Base-by-base conservation (phyloP, 2,329 filamentous ascomycete species). In the Alternaria sp. region DNA sequence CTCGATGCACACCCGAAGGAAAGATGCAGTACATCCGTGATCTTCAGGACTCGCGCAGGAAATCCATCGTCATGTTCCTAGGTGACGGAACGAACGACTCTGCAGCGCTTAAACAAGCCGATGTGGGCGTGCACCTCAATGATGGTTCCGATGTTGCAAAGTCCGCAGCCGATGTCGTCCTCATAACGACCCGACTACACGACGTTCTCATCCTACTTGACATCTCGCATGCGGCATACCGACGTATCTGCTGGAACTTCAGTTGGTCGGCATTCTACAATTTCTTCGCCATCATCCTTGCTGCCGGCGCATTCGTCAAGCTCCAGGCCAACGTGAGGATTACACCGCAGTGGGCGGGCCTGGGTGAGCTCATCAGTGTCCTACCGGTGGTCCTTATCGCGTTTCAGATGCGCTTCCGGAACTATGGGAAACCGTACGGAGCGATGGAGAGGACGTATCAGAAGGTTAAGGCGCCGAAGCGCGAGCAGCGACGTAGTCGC, bases 41-140 rank as follows among this genome's bases (percentile, higher is more conserved):
- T 3, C 62, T 83, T 1, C 77, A 78, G 26, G 46, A 40, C 36
- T 40, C 64, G 5, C 49, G 58, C 1, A 54, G 54, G 2, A 66
- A 56, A 23, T 40, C 36, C n/a, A 67, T 85, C 1, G 86, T 92
- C 17, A 77, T 93, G 6, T 94, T 95, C 77, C 86, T 87, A 54
- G 92, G 92, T 32, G 92, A 95, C 69, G 92, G 92, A 2, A 93
- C 90, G 13, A 95, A 95, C 75, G 92, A 95, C 72, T 90, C 92
- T 0, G 84, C 88, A 3, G 92, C 92, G 0, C 83, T 95, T 3
- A 88, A 90, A 0, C 87, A 89, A 73, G 90, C 92, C 1, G 86
- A 86, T 6, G 85, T 95, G 26, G 92, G 92, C 26, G 83, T 93
- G 0, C 90, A 92, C 67, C 87, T 95, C 74, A 86, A 86, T 62